A percentile compares a stretch with the other conserved stretches of the same genome.
These are phyloP conservation scores for Kregervanrija pseudodelftensis DNA, from an alignment of 805 yeast species.

Conservation along the genomic window DNA sequence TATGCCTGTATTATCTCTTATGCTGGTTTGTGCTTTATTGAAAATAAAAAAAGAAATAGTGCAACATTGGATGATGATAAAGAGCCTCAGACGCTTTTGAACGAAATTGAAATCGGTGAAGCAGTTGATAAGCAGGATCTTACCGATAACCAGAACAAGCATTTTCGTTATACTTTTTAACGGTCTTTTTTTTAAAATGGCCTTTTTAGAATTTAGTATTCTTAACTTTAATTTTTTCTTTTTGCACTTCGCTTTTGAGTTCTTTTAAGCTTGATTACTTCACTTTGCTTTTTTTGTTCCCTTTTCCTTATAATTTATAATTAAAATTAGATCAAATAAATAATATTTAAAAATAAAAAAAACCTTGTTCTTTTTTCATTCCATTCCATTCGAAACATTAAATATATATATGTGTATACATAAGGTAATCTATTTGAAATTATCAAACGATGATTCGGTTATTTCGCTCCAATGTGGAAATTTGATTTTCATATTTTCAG, in stretches of 20 bases:
- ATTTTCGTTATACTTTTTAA: slow-evolving; percentile 42
- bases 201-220: too few species aligned
- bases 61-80: not conserved
- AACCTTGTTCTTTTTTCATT: too few species aligned
- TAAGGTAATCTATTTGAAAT: not conserved
- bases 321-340: too few species aligned
- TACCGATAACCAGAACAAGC: slow-evolving; percentile 52
- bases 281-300: too few species aligned
- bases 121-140: slow-evolving; percentile 29
- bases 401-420: not conserved
- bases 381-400: too few species aligned
- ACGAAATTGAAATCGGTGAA: slow-evolving; percentile 4
- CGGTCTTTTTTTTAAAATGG: not conserved
- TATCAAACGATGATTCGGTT: slow-evolving; percentile 1
- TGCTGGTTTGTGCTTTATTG: slow-evolving; percentile 22
- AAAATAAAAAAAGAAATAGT: slow-evolving; percentile 42
- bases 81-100: not conserved
- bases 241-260: too few species aligned
- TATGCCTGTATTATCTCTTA: slow-evolving; percentile 12
- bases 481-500: slow-evolving; percentile 12
- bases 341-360: too few species aligned
- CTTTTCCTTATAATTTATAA: too few species aligned
- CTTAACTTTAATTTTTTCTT: too few species aligned
- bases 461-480: slow-evolving; percentile 19
- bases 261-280: too few species aligned